Percentiles rank a stretch among this genome's conserved stretches.
phyloP scores from a whole-genome alignment of 2,329 filamentous ascomycete genomes.

The Hypoxylon sp. region DNA sequence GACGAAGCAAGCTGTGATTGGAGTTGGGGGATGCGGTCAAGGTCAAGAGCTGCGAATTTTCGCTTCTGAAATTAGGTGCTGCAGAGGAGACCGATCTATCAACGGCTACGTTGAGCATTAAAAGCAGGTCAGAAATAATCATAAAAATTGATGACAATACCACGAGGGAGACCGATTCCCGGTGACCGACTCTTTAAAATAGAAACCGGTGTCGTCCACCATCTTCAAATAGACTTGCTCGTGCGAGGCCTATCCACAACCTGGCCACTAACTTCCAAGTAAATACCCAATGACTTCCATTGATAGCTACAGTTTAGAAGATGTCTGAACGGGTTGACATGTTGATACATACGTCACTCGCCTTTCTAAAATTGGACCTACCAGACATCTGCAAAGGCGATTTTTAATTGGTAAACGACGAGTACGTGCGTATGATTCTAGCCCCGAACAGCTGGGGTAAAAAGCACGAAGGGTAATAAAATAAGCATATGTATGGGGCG shows the following conservation, averaged over 20 bases:
- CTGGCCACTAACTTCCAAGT: too few species aligned
- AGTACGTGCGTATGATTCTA: too few species aligned
- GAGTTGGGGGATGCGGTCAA: slow-evolving; percentile 31
- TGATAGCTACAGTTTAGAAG: too few species aligned
- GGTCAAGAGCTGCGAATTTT: slow-evolving; percentile 14
- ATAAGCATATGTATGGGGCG: slow-evolving; percentile 1
- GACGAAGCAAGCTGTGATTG: slow-evolving; percentile 20
- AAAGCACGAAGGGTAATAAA: slow-evolving; percentile 1
- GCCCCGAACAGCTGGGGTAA: slow-evolving; percentile 2
- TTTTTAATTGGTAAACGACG: too few species aligned
- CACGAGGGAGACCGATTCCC: slow-evolving; percentile 8
- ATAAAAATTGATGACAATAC: slow-evolving; percentile 2
- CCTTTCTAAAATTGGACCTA: slow-evolving; percentile 1
- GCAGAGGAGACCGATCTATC: slow-evolving; percentile 12
- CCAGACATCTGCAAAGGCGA: too few species aligned
- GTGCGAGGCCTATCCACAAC: too few species aligned
- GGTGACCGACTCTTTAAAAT: slow-evolving; percentile 20
- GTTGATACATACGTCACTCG: slow-evolving; percentile 1
- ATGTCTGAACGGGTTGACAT: too few species aligned
- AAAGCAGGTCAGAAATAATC: slow-evolving; percentile 12
- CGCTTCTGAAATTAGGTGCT: slow-evolving; percentile 17
- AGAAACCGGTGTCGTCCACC: too few species aligned
- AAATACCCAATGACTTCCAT: too few species aligned
- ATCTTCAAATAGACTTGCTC: too few species aligned
- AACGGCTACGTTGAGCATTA: too few species aligned